Percentiles rank a stretch among this genome's conserved stretches.
Conservation (phyloP, 2,329 filamentous ascomycete genomes). For the Hypoxylon sp. region DNA sequence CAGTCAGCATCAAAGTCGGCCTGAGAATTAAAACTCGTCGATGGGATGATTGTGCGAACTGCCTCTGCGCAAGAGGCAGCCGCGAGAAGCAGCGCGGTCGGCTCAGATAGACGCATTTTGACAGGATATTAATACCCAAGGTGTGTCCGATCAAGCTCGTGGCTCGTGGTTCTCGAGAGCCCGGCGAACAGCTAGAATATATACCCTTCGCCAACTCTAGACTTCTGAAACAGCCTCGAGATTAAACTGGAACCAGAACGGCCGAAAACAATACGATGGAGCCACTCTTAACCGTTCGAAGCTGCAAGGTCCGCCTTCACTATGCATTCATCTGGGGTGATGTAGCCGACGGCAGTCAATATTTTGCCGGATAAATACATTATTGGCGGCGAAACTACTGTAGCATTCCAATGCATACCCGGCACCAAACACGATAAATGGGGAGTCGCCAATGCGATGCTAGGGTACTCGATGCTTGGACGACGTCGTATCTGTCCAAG, state of each 20-base stretch:
- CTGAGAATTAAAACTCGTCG: constrained; percentile 50
- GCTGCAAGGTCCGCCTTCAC: background rate
- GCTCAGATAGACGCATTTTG: constrained; percentile 19
- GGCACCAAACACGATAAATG: background rate
- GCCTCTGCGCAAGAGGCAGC: constrained; percentile 39
- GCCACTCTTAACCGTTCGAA: constrained; percentile 6
- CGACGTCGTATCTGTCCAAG: too few relatives aligned
- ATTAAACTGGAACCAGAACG: constrained; percentile 4
- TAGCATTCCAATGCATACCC: background rate
- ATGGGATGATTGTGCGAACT: constrained; percentile 51
- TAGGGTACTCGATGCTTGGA: background rate
- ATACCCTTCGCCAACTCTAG: constrained; percentile 9
- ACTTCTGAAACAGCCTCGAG: background rate
- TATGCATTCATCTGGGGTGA: constrained; percentile 7
- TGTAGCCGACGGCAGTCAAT: constrained; percentile 9
- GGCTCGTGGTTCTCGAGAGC: background rate
- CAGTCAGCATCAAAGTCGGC: constrained; percentile 55
- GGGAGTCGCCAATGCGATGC: background rate
- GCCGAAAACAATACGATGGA: background rate
- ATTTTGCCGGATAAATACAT: constrained; percentile 24
- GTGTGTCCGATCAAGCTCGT: background rate
- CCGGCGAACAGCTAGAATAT: constrained; percentile 8
- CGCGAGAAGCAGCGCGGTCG: constrained; percentile 27
- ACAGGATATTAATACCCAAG: background rate
- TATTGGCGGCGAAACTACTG: too few relatives aligned